Base-by-base conservation (phyloP, 2,329 filamentous ascomycete species). In the Blumeria hordei region DNA sequence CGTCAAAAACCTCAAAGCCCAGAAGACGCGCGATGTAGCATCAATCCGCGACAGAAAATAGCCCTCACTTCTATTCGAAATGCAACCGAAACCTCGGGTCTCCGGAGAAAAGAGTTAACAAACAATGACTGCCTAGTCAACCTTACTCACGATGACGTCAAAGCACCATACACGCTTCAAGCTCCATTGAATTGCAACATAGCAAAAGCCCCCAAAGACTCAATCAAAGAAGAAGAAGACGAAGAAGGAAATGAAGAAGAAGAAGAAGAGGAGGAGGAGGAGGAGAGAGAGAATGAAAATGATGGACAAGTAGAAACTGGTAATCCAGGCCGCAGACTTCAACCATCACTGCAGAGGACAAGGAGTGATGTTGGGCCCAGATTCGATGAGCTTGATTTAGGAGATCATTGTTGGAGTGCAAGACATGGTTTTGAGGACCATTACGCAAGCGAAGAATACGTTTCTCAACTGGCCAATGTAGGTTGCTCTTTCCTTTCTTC, bases 401-500 rank as follows among this genome's bases (percentile, higher is more conserved):
- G 63, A 11, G 58, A 58, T 52, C 60, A 63, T 55, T 63, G 61
- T 54, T 67, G 64, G 64, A 65, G 65, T 45, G 63, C 65, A 71
- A 73, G 82, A 56, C 81, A 86, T 69, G 81, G 81, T 54, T 85
- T 81, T 75, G 81, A 84, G 61, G 77, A 80, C 59, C 80, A 85
- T 65, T 79, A 85, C 65, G 78, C 78, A 56, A 83, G 78, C 11
- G 78, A 79, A 58, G 81, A 85, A 66, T 83, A 83, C 66, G 74
- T 83, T 58, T 77, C 78, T 58, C 71, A 80, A 59, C 68, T 85
- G 55, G 79, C 77, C 60, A 79, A 78, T 62, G 76, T 79, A 67
- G 66, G 72, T 67, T 58, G 59, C 59, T 39, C 62, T 59, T 65
- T 62, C 62, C 59, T 57, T 56, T 54, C 12, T 58, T 34, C 43